A percentile compares a stretch with the other conserved stretches of the same genome.
These are phyloP conservation scores for Ganoderma lingzhi DNA, from an alignment of 1,284 basidiomycete genomes.

Conservation along the genomic window DNA sequence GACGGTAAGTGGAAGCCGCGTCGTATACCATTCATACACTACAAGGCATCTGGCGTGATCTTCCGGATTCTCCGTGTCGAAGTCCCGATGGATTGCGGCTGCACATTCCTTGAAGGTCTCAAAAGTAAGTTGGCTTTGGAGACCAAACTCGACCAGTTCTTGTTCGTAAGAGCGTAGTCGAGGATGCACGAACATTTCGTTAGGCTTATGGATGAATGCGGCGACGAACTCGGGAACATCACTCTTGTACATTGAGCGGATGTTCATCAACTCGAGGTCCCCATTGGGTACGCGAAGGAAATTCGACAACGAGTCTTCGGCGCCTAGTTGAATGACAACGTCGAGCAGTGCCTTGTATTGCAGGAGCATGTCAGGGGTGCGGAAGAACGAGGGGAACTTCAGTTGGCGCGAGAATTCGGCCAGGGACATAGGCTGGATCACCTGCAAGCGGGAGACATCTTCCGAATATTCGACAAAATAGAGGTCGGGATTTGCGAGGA, in stretches of 20 bases:
- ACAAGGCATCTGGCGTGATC: slow-evolving; percentile 36
- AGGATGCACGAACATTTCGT: slow-evolving; percentile 16
- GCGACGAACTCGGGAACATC: slow-evolving; percentile 15
- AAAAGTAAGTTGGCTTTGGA: slow-evolving; percentile 14
- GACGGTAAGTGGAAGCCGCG: slow-evolving; percentile 45
- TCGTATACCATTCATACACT: slow-evolving; percentile 46
- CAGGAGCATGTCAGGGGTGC: background rate
- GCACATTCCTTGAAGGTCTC: slow-evolving; percentile 25
- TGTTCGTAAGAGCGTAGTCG: slow-evolving; percentile 18
- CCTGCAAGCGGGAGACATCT: background rate
- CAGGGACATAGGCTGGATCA: background rate
- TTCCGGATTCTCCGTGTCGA: background rate
- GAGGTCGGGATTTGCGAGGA: background rate
- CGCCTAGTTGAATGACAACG: background rate
- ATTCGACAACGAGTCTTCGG: background rate
- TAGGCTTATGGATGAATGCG: slow-evolving; percentile 12
- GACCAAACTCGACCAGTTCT: slow-evolving; percentile 16
- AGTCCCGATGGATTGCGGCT: slow-evolving; percentile 15
- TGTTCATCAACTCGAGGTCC: background rate
- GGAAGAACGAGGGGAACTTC: slow-evolving; percentile 4
- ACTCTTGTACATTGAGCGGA: background rate
- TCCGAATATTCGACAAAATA: background rate
- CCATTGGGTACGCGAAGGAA: slow-evolving; percentile 8
- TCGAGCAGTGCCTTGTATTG: slow-evolving; percentile 6
- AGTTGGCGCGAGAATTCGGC: background rate